Base-by-base conservation (phyloP, 139 green algal species). In the Asterochloris erici region DNA sequence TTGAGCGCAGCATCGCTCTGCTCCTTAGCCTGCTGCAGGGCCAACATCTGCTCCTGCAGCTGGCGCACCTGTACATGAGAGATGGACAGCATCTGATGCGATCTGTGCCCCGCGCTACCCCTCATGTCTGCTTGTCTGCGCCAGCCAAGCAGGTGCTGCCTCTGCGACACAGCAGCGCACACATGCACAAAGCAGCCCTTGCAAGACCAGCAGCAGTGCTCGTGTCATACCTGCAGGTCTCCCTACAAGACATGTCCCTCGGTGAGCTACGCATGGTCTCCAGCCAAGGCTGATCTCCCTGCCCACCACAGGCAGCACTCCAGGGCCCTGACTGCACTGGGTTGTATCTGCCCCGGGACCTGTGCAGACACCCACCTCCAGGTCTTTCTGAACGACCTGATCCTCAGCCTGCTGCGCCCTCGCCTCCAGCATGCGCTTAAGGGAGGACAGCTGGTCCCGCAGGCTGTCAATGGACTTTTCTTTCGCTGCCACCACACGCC, bases 351-450 rank as follows among this genome's bases (percentile, higher is more conserved):
- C 38, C 38, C 38, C 38, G 38, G 38, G 38, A 54, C 38, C 2
- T 54, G 38, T 54, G 38, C 38, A 54, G 38, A 54, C 2, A 54
- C 38, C 38, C 38, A 54, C 38, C 74, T 68, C 74, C 10, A 54
- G 54, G 19, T 79, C 74, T 24, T 60, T 54, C 74, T 79, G 74
- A 16, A 68, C 24, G 14, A 79, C 12, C 16, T 68, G 19, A 38
- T 54, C 74, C 66, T 79, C 74, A 29, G 74, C 64, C 74, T 79
- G 54, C 27, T 79, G 74, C 28, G 74, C 66, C 21, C 29, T 68
- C 54, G 82, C 76, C 81, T 94, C 91, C 70, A 91, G 90, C 17
- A 74, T 87, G 16, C 88, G 82, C 77, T 91, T 92, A 0, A 84
- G 87, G 63, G 88, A 85, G 0, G 82, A 73, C 15, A 93, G 73